These are phyloP conservation scores for Suillus alpinus DNA, from an alignment of 768 basidiomycete species.

Conservation along the genomic window DNA sequence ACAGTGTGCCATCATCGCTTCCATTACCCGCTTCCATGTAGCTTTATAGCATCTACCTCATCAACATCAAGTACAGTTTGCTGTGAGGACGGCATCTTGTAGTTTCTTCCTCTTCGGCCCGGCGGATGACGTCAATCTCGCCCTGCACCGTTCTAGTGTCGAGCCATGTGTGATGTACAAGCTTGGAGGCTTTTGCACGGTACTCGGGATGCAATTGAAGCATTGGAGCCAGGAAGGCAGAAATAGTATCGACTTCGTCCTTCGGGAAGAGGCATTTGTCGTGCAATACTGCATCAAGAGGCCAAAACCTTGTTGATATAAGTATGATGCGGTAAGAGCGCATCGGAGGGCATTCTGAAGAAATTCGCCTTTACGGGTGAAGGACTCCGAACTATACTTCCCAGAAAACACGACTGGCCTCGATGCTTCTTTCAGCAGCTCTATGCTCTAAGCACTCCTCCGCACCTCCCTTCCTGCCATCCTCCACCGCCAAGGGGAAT, in stretches of 20 bases:
- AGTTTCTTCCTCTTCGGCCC: conserved; percentile 56
- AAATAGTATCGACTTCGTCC: conserved; percentile 76
- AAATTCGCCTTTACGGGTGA: conserved; percentile 72
- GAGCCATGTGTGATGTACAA: conserved; percentile 85
- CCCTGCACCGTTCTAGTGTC: conserved; percentile 84
- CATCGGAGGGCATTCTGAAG: neutral
- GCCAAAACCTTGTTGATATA: conserved; percentile 92
- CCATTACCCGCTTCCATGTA: conserved; percentile 19
- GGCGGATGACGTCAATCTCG: conserved; percentile 77
- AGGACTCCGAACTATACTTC: no score
- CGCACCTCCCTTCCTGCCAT: conserved; percentile 29
- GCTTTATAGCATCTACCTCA: conserved; percentile 68
- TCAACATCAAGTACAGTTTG: conserved; percentile 14
- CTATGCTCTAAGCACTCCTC: no score
- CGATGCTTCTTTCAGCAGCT: no score
- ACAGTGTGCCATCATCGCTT: conserved; percentile 8
- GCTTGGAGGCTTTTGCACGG: conserved; percentile 83
- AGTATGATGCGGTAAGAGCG: neutral
- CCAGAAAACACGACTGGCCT: no score
- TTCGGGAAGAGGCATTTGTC: conserved; percentile 96
- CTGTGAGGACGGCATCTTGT: conserved; percentile 16
- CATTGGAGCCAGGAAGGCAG: conserved; percentile 86
- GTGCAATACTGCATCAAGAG: conserved; percentile 73
- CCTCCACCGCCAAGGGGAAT: conserved; percentile 11
- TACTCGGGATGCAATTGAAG: conserved; percentile 84